A percentile compares a stretch with the other conserved stretches of the same genome.
These are phyloP conservation scores for Cryptosporidium viatorum DNA, from an alignment of 169 alveolate genomes.

Conservation along the genomic window DNA sequence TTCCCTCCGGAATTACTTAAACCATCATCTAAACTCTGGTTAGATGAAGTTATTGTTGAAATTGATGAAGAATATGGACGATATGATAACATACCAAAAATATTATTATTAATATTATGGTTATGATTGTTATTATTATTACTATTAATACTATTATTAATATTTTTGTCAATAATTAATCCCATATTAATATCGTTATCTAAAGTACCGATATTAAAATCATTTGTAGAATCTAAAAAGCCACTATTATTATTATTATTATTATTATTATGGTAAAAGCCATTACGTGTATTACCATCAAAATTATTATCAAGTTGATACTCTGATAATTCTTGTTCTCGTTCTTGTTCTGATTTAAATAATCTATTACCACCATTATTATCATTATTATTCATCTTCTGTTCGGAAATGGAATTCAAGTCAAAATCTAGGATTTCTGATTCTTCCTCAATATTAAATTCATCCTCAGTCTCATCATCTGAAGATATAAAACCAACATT, in stretches of 20 bases:
- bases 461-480: conserved; percentile 68
- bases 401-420: background rate
- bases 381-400: background rate
- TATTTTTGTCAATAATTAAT: too few species aligned
- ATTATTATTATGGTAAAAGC: background rate
- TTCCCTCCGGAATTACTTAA: conserved; percentile 10
- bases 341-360: background rate
- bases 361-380: background rate
- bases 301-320: too few species aligned
- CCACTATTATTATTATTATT: background rate
- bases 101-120: background rate
- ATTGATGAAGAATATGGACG: conserved; percentile 57
- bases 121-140: background rate
- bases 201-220: background rate
- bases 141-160: too few species aligned
- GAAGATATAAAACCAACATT: conserved; percentile 73
- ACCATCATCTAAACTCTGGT: conserved; percentile 30
- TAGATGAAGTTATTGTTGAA: conserved; percentile 24
- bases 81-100: background rate
- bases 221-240: background rate
- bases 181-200: background rate
- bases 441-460: conserved; percentile 2
- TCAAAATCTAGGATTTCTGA: background rate
- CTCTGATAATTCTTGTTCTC: background rate
- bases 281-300: too few species aligned